phyloP scores from a whole-genome alignment of 108 stramenopile species.

The Nitzschia inconspicua region DNA sequence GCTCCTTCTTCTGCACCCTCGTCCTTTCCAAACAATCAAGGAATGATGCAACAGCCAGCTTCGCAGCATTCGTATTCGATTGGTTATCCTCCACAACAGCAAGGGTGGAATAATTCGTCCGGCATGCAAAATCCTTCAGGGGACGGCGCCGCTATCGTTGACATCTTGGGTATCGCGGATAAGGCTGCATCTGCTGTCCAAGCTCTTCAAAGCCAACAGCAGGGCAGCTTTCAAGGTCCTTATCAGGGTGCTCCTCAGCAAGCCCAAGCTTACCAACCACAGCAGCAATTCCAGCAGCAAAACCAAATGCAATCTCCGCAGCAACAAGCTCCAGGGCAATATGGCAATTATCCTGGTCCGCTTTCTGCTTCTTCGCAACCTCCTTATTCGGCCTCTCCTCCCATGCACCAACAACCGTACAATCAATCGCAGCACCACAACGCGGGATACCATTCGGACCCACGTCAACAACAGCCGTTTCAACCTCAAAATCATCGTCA shows the following conservation, averaged over 20 bases:
- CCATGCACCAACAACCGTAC: not conserved
- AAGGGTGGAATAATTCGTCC: not conserved
- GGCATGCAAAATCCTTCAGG: conserved; percentile 2
- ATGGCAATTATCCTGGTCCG: not conserved
- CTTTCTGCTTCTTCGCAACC: not conserved
- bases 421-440: not conserved
- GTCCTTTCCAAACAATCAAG: not conserved
- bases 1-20: not conserved
- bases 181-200: conserved; percentile 73
- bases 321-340: conserved; percentile 5
- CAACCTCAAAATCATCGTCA: conserved; percentile 1
- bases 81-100: conserved; percentile 7
- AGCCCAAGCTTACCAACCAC: conserved; percentile 1
- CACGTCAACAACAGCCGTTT: not conserved
- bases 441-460: not conserved
- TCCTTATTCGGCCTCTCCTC: not conserved
- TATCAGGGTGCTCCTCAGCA: conserved; percentile 6
- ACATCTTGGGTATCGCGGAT: conserved; percentile 74
- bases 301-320: not conserved
- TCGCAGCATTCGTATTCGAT: conserved; percentile 16
- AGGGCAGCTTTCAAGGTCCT: conserved; percentile 1
- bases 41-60: not conserved
- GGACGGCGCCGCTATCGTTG: conserved; percentile 20
- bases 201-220: conserved; percentile 34
- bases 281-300: conserved; percentile 16